phyloP scores from a whole-genome alignment of 2,329 filamentous ascomycete genomes.

The Phialophora expanda region DNA sequence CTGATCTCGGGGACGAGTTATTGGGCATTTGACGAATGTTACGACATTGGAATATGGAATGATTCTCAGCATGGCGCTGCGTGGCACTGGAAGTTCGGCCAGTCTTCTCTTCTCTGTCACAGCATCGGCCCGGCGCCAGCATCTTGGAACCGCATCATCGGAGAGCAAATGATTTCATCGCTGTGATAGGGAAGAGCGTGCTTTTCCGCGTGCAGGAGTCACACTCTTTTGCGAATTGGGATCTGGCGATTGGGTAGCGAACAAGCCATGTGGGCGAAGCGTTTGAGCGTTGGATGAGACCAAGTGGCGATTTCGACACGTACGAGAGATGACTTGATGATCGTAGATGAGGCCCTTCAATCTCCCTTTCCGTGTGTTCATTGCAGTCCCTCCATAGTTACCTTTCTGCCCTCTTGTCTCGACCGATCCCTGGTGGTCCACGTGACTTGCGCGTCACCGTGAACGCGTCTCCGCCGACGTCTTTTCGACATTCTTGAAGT shows the following conservation, averaged over 20 bases:
- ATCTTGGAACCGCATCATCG: background rate
- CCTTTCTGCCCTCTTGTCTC: no score
- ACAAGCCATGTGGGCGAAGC: background rate
- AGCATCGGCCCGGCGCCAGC: background rate
- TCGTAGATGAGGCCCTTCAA: background rate
- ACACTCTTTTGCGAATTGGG: background rate
- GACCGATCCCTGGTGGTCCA: no score
- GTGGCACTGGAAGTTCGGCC: background rate
- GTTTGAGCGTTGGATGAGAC: background rate
- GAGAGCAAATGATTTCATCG: background rate
- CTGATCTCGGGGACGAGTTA: conserved; percentile 15
- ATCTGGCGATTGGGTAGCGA: background rate
- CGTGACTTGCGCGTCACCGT: background rate
- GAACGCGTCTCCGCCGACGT: background rate
- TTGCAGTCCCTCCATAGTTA: background rate
- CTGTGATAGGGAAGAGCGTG: background rate
- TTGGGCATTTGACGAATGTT: conserved; percentile 14
- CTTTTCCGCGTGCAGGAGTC: background rate
- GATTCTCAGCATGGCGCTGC: background rate
- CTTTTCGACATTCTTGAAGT: background rate
- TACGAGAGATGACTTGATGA: conserved; percentile 9
- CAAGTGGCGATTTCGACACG: background rate
- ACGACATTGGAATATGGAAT: background rate
- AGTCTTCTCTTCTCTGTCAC: background rate
- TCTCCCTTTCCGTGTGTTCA: background rate